Conservation (phyloP, 2,329 filamentous ascomycete genomes). For the Ceratocystis albifundus region DNA sequence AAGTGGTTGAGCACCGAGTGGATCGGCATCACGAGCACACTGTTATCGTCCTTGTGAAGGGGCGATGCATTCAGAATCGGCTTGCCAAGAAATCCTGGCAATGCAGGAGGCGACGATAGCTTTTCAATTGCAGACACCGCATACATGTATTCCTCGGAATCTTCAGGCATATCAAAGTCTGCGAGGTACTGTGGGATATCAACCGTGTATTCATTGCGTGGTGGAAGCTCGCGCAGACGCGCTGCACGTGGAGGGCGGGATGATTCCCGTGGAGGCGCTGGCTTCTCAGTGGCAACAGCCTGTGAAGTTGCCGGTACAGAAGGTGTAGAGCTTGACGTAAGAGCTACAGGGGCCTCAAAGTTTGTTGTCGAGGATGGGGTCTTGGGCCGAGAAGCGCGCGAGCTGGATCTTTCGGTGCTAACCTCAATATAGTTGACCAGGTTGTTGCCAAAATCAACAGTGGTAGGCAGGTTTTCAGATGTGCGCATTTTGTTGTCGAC, state of each 20-base stretch:
- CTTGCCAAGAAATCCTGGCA: slow-evolving; percentile 86
- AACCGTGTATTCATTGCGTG: slow-evolving; percentile 52
- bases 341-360: slow-evolving; percentile 28
- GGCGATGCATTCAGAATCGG: slow-evolving; percentile 86
- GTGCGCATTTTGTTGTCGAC: slow-evolving; percentile 90
- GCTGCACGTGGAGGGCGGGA: slow-evolving; percentile 30
- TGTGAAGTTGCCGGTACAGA: slow-evolving; percentile 23
- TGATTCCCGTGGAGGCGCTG: slow-evolving; percentile 34
- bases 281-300: slow-evolving; percentile 26
- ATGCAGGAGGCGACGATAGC: slow-evolving; percentile 67
- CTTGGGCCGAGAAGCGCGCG: slow-evolving; percentile 27
- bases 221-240: slow-evolving; percentile 45
- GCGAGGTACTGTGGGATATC: slow-evolving; percentile 74
- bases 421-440: slow-evolving; percentile 98
- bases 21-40: slow-evolving; percentile 91
- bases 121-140: slow-evolving; percentile 65
- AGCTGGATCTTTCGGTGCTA: slow-evolving; percentile 50
- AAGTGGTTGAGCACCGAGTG: slow-evolving; percentile 94
- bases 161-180: slow-evolving; percentile 77
- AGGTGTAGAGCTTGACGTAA: slow-evolving; percentile 23
- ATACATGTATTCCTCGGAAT: slow-evolving; percentile 60
- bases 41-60: slow-evolving; percentile 95
- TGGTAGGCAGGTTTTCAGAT: slow-evolving; percentile 76
- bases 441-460: slow-evolving; percentile 95
- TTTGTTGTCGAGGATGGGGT: slow-evolving; percentile 14